Evolutionary conservation across 169 alveolate species (phyloP).

Genomic region (Amoebophrya sp.): DNA sequence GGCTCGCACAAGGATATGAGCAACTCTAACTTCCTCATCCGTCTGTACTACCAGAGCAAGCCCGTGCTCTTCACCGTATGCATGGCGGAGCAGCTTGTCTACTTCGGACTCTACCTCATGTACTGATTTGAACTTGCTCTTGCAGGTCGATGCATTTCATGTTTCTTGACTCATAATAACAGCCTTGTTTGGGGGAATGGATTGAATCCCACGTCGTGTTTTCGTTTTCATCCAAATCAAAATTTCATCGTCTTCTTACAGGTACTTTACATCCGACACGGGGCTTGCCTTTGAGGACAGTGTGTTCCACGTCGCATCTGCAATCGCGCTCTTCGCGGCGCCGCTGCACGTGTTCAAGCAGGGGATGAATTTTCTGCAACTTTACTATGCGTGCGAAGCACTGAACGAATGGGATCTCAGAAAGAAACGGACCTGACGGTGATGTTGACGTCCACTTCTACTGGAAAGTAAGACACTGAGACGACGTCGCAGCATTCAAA

Average conservation of each 20-base stretch:
- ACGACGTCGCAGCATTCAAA: no score
- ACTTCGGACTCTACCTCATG: background rate
- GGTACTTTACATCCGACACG: no score
- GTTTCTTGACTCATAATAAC: no score
- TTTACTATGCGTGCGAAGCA: background rate
- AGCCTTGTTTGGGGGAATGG: no score
- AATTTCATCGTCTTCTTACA: no score
- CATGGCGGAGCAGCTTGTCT: background rate
- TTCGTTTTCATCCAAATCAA: no score
- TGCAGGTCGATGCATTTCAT: no score
- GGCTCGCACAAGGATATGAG: background rate
- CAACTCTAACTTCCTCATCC: background rate
- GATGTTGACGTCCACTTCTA: no score
- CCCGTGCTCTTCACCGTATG: background rate
- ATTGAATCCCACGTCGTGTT: no score
- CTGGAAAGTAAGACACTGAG: no score
- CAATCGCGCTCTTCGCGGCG: background rate
- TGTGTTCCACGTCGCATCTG: background rate
- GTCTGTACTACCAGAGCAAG: background rate
- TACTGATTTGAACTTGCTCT: background rate
- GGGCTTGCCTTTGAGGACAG: no score
- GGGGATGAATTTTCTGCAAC: background rate
- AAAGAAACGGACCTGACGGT: background rate
- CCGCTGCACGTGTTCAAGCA: background rate
- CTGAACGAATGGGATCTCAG: background rate